Evolutionary conservation across 2,329 filamentous ascomycete genomes (phyloP).

Genomic region (Aspergillus fructus): DNA sequence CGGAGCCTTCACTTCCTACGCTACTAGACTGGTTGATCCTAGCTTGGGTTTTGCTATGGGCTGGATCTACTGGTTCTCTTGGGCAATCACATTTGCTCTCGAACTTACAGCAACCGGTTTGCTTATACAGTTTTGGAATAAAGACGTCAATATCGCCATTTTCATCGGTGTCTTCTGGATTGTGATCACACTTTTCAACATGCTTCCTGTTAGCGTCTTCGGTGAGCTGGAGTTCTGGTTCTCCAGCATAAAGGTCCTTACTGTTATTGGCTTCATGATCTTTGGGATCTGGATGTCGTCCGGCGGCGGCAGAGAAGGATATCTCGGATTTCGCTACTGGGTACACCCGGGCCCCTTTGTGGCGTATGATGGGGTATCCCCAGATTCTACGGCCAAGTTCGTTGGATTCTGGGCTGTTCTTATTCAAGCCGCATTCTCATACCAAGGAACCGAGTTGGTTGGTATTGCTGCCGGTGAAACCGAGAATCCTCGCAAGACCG

Average conservation of each 20-base stretch:
- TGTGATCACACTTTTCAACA: conserved; percentile 67
- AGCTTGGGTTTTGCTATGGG: conserved; percentile 75
- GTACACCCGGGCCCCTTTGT: conserved; percentile 66
- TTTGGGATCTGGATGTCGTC: conserved; percentile 73
- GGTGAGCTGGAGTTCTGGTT: conserved; percentile 80
- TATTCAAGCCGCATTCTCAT: conserved; percentile 42
- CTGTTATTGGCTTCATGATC: conserved; percentile 72
- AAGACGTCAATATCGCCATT: conserved; percentile 63
- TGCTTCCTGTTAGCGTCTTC: conserved; percentile 70
- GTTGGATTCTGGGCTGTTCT: conserved; percentile 60
- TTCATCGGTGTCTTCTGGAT: conserved; percentile 74
- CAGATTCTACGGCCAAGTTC: conserved; percentile 54
- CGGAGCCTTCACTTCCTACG: conserved; percentile 75
- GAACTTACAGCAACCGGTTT: conserved; percentile 71
- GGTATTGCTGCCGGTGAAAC: conserved; percentile 78
- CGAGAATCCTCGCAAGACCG: conserved; percentile 67
- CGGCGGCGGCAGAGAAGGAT: conserved; percentile 66
- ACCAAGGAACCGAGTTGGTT: conserved; percentile 68
- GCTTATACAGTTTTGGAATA: conserved; percentile 74
- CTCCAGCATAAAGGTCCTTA: conserved; percentile 73
- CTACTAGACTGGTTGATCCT: conserved; percentile 70
- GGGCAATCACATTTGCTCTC: conserved; percentile 70
- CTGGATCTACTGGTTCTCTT: conserved; percentile 82
- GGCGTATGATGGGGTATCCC: conserved; percentile 43
- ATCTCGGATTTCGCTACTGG: conserved; percentile 74